Evolutionary conservation across 2,329 filamentous ascomycete species (phyloP).

Genomic region (Trichoderma aggressivum): DNA sequence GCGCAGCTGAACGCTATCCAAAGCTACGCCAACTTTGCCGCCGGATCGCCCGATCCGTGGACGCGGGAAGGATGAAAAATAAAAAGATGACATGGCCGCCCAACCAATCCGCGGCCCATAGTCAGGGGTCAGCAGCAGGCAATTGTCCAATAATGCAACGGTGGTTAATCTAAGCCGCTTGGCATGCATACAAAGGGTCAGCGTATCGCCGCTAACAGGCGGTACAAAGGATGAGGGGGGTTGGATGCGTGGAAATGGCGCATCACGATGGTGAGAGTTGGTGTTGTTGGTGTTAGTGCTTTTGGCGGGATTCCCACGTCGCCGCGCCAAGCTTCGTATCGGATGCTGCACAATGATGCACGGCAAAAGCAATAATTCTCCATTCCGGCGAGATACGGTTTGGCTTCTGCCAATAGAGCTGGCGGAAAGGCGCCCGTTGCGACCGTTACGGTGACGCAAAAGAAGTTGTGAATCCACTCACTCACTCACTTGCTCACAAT

Average conservation of each 20-base stretch:
- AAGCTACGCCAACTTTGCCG: slow-evolving; percentile 8
- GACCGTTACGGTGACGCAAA: background rate
- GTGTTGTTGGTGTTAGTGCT: slow-evolving; percentile 10
- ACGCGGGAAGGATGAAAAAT: slow-evolving; percentile 8
- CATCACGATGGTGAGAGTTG: background rate
- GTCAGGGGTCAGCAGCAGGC: slow-evolving; percentile 1
- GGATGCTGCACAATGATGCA: slow-evolving; percentile 6
- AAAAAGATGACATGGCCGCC: background rate
- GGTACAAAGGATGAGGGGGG: background rate
- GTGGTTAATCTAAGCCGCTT: slow-evolving; percentile 11
- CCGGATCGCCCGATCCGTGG: slow-evolving; percentile 14
- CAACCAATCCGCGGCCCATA: slow-evolving; percentile 1
- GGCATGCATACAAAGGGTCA: background rate
- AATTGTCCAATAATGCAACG: slow-evolving; percentile 6
- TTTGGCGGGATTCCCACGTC: background rate
- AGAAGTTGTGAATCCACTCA: background rate
- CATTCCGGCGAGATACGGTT: background rate
- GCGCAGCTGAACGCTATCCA: slow-evolving; percentile 13
- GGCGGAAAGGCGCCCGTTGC: background rate
- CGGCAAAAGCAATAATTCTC: background rate
- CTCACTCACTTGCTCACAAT: background rate
- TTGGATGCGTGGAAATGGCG: background rate
- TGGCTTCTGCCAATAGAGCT: background rate
- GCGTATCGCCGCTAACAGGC: background rate
- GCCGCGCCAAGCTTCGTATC: slow-evolving; percentile 16